phyloP scores from a whole-genome alignment of 208 protist genomes.

The Trypanosoma vivax region DNA sequence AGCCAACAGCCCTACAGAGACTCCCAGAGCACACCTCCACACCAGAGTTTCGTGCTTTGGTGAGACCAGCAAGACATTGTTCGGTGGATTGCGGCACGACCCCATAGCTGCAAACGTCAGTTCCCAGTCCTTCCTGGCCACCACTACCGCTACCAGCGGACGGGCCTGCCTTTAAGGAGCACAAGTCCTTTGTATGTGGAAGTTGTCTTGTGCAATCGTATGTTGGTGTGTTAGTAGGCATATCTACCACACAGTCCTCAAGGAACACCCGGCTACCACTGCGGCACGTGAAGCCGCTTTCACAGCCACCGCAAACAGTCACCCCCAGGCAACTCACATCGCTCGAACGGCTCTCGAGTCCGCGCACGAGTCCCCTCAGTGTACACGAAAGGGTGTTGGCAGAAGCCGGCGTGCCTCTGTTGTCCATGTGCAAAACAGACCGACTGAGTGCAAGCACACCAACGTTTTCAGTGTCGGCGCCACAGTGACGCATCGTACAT shows the following conservation, averaged over 20 bases:
- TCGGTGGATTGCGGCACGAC: too few relatives aligned
- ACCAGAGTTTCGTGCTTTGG: slow-evolving; percentile 36
- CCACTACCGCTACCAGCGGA: too few relatives aligned
- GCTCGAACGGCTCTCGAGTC: slow-evolving; percentile 50
- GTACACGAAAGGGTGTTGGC: slow-evolving; percentile 53
- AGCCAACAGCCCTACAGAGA: slow-evolving; percentile 31
- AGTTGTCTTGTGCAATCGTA: not conserved
- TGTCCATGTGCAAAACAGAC: slow-evolving; percentile 40
- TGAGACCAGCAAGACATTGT: too few relatives aligned
- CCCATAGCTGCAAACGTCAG: too few relatives aligned
- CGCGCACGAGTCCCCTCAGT: slow-evolving; percentile 40
- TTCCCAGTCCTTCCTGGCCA: too few relatives aligned
- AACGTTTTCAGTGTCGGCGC: slow-evolving; percentile 52
- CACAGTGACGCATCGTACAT: slow-evolving; percentile 36
- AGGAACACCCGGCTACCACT: slow-evolving; percentile 29
- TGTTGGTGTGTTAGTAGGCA: slow-evolving; percentile 15
- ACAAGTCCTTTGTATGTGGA: too few relatives aligned
- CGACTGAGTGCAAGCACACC: slow-evolving; percentile 52
- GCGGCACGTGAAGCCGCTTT: slow-evolving; percentile 64
- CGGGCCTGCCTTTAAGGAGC: too few relatives aligned
- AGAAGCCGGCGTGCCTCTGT: slow-evolving; percentile 20
- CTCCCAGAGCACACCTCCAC: slow-evolving; percentile 68
- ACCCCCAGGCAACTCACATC: slow-evolving; percentile 36
- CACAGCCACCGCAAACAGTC: slow-evolving; percentile 30
- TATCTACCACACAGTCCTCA: slow-evolving; percentile 38